Conservation (phyloP, 352 stramenopile species). For the Peronosclerospora sorghi region DNA sequence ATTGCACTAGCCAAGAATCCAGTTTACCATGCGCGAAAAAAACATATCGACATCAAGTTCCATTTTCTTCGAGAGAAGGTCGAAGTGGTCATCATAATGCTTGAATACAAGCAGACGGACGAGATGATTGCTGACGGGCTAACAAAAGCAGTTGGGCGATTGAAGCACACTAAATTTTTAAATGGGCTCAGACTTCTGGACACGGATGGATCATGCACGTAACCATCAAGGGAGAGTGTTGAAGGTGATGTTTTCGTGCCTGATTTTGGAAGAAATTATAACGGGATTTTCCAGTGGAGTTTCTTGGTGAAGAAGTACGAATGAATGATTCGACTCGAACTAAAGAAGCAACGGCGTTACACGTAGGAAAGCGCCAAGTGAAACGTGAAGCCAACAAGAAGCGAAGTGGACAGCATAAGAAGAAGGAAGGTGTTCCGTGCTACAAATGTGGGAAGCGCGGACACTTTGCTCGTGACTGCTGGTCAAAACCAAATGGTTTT, state of each 20-base stretch:
- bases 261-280: too few relatives aligned
- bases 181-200: neutral
- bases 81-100: neutral
- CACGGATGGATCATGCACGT: too few relatives aligned
- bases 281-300: too few relatives aligned
- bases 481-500: too few relatives aligned
- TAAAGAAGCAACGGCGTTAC: neutral
- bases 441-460: too few relatives aligned
- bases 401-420: neutral
- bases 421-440: neutral
- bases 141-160: neutral
- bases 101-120: neutral
- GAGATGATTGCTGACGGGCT: neutral
- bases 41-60: conserved; percentile 20
- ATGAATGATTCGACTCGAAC: neutral
- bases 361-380: neutral
- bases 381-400: neutral
- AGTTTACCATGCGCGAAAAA: conserved; percentile 10
- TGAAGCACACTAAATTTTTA: neutral
- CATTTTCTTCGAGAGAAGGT: conserved; percentile 16
- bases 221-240: neutral
- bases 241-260: neutral
- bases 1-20: conserved; percentile 14
- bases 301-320: too few relatives aligned
- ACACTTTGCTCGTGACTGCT: too few relatives aligned